Base-by-base conservation (phyloP, 257 asterid genomes). In the Penstemon newberryi region DNA sequence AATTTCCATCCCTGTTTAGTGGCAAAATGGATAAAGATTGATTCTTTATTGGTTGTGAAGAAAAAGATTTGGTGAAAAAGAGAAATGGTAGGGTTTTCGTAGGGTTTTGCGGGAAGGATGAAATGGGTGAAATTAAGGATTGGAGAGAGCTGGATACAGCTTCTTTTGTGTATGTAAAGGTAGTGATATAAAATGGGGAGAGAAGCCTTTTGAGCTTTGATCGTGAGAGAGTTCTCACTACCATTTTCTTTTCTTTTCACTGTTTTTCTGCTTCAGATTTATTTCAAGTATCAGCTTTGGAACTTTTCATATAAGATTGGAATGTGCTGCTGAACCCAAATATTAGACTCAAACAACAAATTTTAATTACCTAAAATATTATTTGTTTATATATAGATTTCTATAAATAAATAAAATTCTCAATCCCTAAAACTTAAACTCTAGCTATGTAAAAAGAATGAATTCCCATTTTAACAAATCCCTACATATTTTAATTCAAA, bases 1-100 rank as follows among this genome's bases (percentile, higher is more conserved):
- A 93, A 70, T 93, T 90, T 5, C 99, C 97, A 80, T 90, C 95
- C 61, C 97, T 81, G 50, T 75, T 75, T 38, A 87, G 43, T 9
- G 82, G 74, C 19, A 80, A 69, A 19, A 54, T 46, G 5, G 79
- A 55, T 5, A 64, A 76, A 56, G 81, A 66, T 18, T 69, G 50
- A 15, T 33, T 62, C 55, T 78, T 80, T 46, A 47, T 58, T 40
- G 86, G 49, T 37, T 65, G 69, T 4, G 92, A 75, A 72, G 85
- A 88, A 53, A 76, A 82, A 58, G 75, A 76, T 9, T 75, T 79
- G 5, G 68, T 60, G 69, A 74, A 75, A 65, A 81, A 76, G 62
- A 66, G 41, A 51, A 54, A 61, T 0, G 84, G 82, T 52, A 53
- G 78, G 85, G 83, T 69, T 84, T 81, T 88, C 69, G 85, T 9